Evolutionary conservation across 176 grass and related monocot genomes (phyloP), one percentile per base, ranked within the genome.

Genomic region (Alloteropsis semialata): DNA sequence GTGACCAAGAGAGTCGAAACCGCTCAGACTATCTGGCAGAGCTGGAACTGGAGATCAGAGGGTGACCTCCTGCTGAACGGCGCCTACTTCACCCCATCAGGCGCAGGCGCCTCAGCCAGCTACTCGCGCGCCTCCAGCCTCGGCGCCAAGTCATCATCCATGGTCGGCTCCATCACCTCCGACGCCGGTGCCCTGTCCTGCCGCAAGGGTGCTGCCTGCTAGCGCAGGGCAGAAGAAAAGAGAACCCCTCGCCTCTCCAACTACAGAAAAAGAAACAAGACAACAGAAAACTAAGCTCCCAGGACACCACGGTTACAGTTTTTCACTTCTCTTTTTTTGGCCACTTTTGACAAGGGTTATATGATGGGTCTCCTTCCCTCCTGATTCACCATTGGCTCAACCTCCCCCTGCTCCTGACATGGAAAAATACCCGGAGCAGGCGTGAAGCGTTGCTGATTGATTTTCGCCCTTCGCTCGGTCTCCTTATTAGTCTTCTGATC

Each of bases 11-110:
- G 94, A 4, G 94, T 96, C 0, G 86, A 93, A 5, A 96, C 94
- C 0, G 50, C 28, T 2, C 50, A 79, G 34, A 74, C 27, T 55
- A 45, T 71, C n/a, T 96, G 94, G 94, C 87, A 96, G 83, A 14
- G 72, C 76, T 96, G 94, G 94, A 96, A 96, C 88, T 96, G 94
- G 94, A 93, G 94, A 61, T 96, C 94, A 10, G 94, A 96, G 81
- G 94, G 94, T 0, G 94, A 96, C 34, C 80, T 96, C 51, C 81
- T 96, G 34, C 83, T 96, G 43, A 96, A 96, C 3, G 94, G 94
- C 1, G 94, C 94, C 25, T 96, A 87, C 76, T 96, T 96, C 88
- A 96, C 88, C 39, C 94, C 94, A 1, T 96, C 94, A 0, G 94
- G 94, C 0, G 88, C 88, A 0, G 94, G 94, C 1, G 94, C 94